These are phyloP conservation scores for Podila horticola DNA, from an alignment of 192 early-diverging fungal genomes.

Conservation along the genomic window DNA sequence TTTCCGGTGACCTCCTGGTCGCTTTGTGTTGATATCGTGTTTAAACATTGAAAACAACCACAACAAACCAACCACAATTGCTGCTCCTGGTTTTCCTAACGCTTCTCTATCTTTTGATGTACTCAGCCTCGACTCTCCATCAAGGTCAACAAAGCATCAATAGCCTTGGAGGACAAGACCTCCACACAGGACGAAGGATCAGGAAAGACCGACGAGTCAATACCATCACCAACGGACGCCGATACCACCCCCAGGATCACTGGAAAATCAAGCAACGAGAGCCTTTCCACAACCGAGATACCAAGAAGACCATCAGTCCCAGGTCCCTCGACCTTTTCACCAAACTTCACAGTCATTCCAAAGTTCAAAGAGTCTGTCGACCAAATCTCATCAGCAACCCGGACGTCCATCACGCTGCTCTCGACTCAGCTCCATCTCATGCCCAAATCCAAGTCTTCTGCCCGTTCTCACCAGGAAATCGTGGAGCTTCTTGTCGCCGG, in stretches of 20 bases:
- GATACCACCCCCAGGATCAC: not conserved
- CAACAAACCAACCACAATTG: too few species aligned
- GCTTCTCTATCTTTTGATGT: not conserved
- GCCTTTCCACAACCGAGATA: not conserved
- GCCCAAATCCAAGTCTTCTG: not conserved
- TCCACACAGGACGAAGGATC: not conserved
- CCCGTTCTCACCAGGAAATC: conserved; percentile 19
- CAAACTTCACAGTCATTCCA: conserved; percentile 21
- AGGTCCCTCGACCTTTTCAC: not conserved
- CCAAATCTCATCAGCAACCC: conserved; percentile 35
- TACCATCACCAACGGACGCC: not conserved
- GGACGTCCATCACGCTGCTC: conserved; percentile 33
- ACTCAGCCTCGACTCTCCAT: conserved; percentile 1
- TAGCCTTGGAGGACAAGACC: not conserved
- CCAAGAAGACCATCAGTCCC: not conserved
- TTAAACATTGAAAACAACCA: too few species aligned
- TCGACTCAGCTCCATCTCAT: conserved; percentile 3
- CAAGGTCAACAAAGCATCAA: conserved; percentile 1
- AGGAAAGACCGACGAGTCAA: not conserved
- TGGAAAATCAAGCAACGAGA: conserved; percentile 1
- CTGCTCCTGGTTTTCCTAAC: too few species aligned
- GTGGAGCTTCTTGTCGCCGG: conserved; percentile 38
- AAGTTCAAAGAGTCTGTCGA: conserved; percentile 32
- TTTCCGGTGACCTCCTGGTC: too few species aligned
- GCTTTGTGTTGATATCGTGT: too few species aligned